Base-by-base conservation (phyloP, 257 asterid genomes). In the Ilex aquifolium region DNA sequence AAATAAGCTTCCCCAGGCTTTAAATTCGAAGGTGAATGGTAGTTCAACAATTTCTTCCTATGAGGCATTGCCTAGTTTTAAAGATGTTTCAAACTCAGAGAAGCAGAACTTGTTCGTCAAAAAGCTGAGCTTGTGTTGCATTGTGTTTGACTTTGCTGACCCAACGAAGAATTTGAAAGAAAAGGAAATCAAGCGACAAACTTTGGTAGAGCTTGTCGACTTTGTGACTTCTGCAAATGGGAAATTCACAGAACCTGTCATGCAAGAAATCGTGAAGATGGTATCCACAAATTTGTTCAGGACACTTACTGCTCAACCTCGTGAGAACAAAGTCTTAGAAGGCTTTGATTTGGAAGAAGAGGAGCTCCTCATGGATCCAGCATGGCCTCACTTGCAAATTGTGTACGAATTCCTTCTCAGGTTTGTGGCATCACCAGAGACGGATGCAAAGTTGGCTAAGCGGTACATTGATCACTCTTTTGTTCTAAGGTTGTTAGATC, bases 371-470 rank as follows among this genome's bases (percentile, higher is more conserved):
- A 85, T 91, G 95, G 95, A 91, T 64, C 90, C 95, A 12, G 80
- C 90, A 0, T 88, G 98, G 96, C 86, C 98, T 56, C 98, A 91
- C 70, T 76, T 91, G 80, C 98, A 91, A 70, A 75, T 91, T 56
- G 96, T 84, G 51, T 91, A 86, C 42, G 98, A 91, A 64, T 78
- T 86, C 63, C 88, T 91, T 69, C 90, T 91, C 46, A 82, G 91
- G 69, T 88, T 86, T 58, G 95, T 86, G 53, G 83, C 95, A 30
- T 91, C 96, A 21, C 87, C 95, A 1, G 95, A 88, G 72, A 91
- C 96, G 0, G 96, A 88, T 73, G 90, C 96, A 44, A 88, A 88
- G 85, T 69, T 88, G 79, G 98, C 94, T 17, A 91, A 91, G 78
- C 81, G 96, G 57, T 88, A 82, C 61, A 57, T 91, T n/a, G 98